Conservation (phyloP, 139 green algal genomes). For the Deuterostichococcus epilithicus region DNA sequence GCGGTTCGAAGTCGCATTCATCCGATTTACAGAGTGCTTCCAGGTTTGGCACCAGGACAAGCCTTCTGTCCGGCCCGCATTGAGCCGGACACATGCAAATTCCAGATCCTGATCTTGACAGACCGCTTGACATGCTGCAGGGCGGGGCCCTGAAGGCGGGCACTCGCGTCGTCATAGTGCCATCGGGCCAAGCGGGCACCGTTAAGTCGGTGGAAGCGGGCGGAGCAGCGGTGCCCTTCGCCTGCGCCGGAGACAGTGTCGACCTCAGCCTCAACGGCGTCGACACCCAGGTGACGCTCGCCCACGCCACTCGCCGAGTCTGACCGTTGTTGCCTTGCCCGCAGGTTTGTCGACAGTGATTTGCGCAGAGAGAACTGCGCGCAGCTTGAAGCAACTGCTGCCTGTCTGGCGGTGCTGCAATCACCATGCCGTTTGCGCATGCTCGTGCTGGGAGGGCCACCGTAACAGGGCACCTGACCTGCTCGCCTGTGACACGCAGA, state of each 20-base stretch:
- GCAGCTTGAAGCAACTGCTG: too few relatives aligned
- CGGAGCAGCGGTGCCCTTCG: slow-evolving; percentile 29
- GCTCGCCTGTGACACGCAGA: not conserved
- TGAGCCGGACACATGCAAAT: too few relatives aligned
- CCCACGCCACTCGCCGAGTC: not conserved
- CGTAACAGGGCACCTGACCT: too few relatives aligned
- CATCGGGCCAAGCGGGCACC: slow-evolving; percentile 35
- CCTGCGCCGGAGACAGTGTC: slow-evolving; percentile 69
- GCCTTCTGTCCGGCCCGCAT: too few relatives aligned
- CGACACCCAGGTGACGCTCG: slow-evolving; percentile 22
- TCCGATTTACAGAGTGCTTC: too few relatives aligned
- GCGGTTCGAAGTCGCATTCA: too few relatives aligned
- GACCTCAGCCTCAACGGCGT: slow-evolving; percentile 70
- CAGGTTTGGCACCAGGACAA: too few relatives aligned
- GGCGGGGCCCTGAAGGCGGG: slow-evolving; percentile 33
- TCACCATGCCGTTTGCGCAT: not conserved
- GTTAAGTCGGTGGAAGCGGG: slow-evolving; percentile 45
- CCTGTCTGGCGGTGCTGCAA: too few relatives aligned
- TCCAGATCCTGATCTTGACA: too few relatives aligned
- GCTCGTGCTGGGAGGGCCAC: not conserved
- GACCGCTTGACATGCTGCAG: not conserved
- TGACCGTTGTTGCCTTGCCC: too few relatives aligned
- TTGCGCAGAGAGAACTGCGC: too few relatives aligned
- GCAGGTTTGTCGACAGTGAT: too few relatives aligned
- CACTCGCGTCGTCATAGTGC: slow-evolving; percentile 66